These are phyloP conservation scores for Penicillium sp. DNA, from an alignment of 2,329 filamentous ascomycete genomes.

Conservation along the genomic window DNA sequence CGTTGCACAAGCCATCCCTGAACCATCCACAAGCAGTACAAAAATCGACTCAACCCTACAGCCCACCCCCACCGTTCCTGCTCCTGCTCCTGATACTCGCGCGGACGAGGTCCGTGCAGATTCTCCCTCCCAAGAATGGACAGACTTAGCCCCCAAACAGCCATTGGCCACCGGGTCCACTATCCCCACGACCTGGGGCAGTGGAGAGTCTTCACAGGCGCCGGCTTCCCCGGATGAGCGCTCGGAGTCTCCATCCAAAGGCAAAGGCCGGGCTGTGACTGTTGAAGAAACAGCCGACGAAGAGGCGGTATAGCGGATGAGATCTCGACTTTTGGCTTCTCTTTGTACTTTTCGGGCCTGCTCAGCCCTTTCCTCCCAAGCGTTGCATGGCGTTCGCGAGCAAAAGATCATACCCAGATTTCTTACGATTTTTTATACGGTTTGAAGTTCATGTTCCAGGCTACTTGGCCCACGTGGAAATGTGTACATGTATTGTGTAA, in stretches of 20 bases:
- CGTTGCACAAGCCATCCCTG: background rate
- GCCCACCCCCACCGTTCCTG: constrained; percentile 12
- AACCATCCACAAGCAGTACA: background rate
- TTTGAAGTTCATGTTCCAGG: constrained; percentile 4
- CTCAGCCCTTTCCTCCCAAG: constrained; percentile 12
- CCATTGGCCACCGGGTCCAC: constrained; percentile 18
- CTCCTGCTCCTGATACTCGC: constrained; percentile 10
- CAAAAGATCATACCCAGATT: constrained; percentile 29
- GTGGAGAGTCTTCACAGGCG: background rate
- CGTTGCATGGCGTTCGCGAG: constrained; percentile 30
- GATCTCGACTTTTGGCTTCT: constrained; percentile 3
- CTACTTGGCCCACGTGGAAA: background rate
- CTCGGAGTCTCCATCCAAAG: constrained; percentile 31
- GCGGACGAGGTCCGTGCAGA: constrained; percentile 15
- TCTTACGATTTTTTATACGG: constrained; percentile 11
- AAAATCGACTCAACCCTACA: constrained; percentile 8
- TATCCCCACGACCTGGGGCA: constrained; percentile 18
- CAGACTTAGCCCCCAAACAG: constrained; percentile 22
- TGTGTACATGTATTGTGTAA: background rate
- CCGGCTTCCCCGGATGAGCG: constrained; percentile 8
- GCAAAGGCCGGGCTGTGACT: constrained; percentile 35
- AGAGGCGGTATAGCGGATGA: constrained; percentile 19
- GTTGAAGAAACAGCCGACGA: constrained; percentile 40
- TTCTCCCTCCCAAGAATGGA: constrained; percentile 34
- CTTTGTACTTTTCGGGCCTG: constrained; percentile 4